Evolutionary conservation across 2,329 filamentous ascomycete species (phyloP).

Genomic region (Xylariaceae sp.): DNA sequence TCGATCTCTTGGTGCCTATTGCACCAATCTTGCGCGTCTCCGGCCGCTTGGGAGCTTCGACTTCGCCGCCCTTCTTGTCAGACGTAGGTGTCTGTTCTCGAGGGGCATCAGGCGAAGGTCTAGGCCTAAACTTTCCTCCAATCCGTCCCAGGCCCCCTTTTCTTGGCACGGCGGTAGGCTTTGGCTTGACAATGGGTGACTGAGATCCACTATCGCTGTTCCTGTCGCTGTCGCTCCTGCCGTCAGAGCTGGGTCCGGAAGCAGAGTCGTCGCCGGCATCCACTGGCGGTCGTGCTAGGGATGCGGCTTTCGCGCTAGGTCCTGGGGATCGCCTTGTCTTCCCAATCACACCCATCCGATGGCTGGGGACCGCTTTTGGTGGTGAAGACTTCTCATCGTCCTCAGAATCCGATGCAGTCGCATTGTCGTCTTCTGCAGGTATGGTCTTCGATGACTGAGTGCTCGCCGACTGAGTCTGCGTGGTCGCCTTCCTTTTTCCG

Average conservation of each 20-base stretch:
- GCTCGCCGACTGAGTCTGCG: slow-evolving; percentile 11
- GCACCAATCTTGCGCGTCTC: slow-evolving; percentile 20
- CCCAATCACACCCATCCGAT: slow-evolving; percentile 19
- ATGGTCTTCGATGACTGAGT: slow-evolving; percentile 25
- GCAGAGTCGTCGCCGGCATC: slow-evolving; percentile 22
- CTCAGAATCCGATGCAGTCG: slow-evolving; percentile 28
- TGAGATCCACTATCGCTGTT: neutral
- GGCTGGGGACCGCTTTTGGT: slow-evolving; percentile 11
- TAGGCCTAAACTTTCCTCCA: slow-evolving; percentile 21
- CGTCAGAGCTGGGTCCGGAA: slow-evolving; percentile 21
- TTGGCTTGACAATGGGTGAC: slow-evolving; percentile 2
- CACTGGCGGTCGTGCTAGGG: slow-evolving; percentile 15
- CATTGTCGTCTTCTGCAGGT: slow-evolving; percentile 20
- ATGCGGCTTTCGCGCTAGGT: slow-evolving; percentile 20
- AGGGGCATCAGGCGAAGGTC: slow-evolving; percentile 6
- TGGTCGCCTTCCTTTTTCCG: slow-evolving; percentile 14
- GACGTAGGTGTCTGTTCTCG: slow-evolving; percentile 1
- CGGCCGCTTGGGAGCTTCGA: slow-evolving; percentile 15
- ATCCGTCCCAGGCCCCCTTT: slow-evolving; percentile 22
- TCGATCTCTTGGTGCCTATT: slow-evolving; percentile 24
- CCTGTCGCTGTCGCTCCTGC: slow-evolving; percentile 4
- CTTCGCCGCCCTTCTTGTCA: slow-evolving; percentile 2
- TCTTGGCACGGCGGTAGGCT: slow-evolving; percentile 4
- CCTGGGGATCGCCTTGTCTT: slow-evolving; percentile 28
- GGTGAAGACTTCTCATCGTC: slow-evolving; percentile 13